phyloP scores from a whole-genome alignment of 345 rosid species.

The Corchorus olitorius region DNA sequence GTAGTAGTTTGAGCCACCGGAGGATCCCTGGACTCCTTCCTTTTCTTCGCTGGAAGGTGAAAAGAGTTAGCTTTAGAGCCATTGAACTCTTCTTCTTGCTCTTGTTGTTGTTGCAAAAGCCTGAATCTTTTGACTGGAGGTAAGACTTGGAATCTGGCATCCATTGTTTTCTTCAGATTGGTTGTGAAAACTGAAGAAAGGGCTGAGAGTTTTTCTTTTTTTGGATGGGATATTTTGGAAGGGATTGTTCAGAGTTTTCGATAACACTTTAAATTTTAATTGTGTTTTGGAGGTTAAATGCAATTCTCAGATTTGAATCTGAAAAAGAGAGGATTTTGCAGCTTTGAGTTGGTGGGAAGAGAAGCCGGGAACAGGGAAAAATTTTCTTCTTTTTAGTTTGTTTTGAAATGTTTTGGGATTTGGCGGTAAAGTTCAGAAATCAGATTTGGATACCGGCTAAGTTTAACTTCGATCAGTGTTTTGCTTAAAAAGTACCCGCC shows the following conservation, averaged over 20 bases:
- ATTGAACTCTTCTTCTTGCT: constrained; percentile 28
- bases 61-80: constrained; percentile 34
- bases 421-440: constrained; percentile 8
- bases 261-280: background rate
- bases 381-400: background rate
- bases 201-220: background rate
- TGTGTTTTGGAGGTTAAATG: background rate
- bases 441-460: background rate
- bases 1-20: constrained; percentile 20
- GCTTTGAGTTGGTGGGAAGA: constrained; percentile 24
- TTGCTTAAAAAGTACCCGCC: constrained; percentile 2
- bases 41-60: constrained; percentile 78
- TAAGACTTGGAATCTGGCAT: constrained; percentile 42
- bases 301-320: constrained; percentile 2
- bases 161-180: constrained; percentile 38
- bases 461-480: background rate
- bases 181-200: background rate
- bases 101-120: constrained; percentile 39
- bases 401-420: background rate
- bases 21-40: constrained; percentile 53
- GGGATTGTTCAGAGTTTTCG: background rate
- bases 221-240: no score
- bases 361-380: constrained; percentile 15
- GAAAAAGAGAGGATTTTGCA: background rate
- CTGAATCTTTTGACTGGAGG: constrained; percentile 83